Evolutionary conservation across 768 basidiomycete genomes (phyloP).

Genomic region (Kwoniella shandongensis): DNA sequence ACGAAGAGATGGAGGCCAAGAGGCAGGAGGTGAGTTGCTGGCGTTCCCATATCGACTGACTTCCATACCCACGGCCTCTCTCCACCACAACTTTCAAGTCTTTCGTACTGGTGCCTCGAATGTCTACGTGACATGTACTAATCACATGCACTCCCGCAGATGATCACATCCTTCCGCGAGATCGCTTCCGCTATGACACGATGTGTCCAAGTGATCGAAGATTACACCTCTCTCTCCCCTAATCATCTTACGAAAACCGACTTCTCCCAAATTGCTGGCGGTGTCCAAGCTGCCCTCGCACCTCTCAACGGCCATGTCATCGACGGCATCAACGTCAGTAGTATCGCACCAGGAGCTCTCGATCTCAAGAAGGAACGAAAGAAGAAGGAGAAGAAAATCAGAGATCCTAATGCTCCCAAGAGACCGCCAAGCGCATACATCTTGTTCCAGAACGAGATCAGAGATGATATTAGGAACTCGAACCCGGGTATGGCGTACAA

Average conservation of each 20-base stretch:
- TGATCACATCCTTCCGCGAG: slow-evolving; percentile 49
- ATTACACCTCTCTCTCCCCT: slow-evolving; percentile 42
- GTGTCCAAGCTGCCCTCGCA: slow-evolving; percentile 6
- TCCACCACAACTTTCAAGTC: too few species aligned
- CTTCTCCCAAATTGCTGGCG: slow-evolving; percentile 13
- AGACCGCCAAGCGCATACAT: slow-evolving; percentile 90
- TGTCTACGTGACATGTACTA: not conserved
- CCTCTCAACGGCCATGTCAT: slow-evolving; percentile 6
- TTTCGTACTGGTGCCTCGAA: too few species aligned
- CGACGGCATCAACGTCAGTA: not conserved
- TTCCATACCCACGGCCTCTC: too few species aligned
- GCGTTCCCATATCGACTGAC: too few species aligned
- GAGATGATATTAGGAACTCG: slow-evolving; percentile 67
- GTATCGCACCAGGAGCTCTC: not conserved
- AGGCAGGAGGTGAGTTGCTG: slow-evolving; percentile 40
- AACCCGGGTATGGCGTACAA: slow-evolving; percentile 67
- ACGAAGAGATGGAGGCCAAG: slow-evolving; percentile 50
- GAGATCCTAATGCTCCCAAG: slow-evolving; percentile 92
- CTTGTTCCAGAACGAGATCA: slow-evolving; percentile 88
- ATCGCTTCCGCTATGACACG: slow-evolving; percentile 44
- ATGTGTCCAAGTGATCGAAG: slow-evolving; percentile 44
- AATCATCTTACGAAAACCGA: slow-evolving; percentile 12
- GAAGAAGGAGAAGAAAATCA: slow-evolving; percentile 66
- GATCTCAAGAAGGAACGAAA: slow-evolving; percentile 42
- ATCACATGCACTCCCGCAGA: slow-evolving; percentile 26